phyloP scores from a whole-genome alignment of 306 rosid species.

The Vachellia collinsii region DNA sequence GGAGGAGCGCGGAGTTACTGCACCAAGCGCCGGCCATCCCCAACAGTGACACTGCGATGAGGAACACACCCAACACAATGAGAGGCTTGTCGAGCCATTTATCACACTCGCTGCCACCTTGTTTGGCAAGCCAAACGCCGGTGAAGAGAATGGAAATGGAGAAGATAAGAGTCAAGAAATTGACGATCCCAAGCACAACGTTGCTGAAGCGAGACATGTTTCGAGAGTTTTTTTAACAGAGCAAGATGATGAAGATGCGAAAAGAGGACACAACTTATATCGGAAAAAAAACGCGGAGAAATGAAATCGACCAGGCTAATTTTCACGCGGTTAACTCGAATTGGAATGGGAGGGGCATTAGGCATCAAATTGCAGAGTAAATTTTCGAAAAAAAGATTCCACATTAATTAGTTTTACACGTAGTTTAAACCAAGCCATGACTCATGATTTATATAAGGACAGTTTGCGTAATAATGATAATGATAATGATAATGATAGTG shows the following conservation, averaged over 20 bases:
- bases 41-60: conserved; percentile 59
- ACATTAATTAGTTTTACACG: too few relatives aligned
- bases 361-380: neutral
- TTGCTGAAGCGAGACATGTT: conserved; percentile 56
- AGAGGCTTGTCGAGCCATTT: conserved; percentile 53
- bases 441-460: too few relatives aligned
- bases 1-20: conserved; percentile 57
- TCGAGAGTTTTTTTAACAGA: neutral
- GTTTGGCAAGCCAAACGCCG: conserved; percentile 61
- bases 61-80: conserved; percentile 61
- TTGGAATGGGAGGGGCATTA: neutral
- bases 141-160: conserved; percentile 58
- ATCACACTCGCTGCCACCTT: conserved; percentile 56
- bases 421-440: too few relatives aligned
- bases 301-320: neutral
- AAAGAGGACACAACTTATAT: neutral
- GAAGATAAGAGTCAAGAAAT: conserved; percentile 52
- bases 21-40: conserved; percentile 70
- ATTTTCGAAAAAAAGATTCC: neutral
- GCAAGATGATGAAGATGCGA: neutral
- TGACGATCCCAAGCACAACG: conserved; percentile 53
- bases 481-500: too few relatives aligned
- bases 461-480: too few relatives aligned
- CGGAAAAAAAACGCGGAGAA: neutral
- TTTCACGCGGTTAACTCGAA: neutral